Evolutionary conservation across 2,329 filamentous ascomycete genomes (phyloP), one percentile per base, ranked within the genome.

Genomic region (Alternaria sp.): DNA sequence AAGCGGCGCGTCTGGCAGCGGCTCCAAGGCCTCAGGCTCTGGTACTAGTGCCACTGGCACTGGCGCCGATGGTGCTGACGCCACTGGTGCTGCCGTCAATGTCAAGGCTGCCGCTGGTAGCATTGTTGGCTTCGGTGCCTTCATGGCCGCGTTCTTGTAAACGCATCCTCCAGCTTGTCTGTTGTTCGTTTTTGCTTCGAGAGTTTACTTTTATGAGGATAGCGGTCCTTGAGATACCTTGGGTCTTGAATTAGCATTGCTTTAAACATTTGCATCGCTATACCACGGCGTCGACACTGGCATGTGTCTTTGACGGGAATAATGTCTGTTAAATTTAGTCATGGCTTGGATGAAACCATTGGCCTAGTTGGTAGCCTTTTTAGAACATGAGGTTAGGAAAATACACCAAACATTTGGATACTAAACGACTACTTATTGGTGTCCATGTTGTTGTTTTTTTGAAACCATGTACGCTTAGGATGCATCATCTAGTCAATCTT

Each of bases 91-190:
- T 57, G 72, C 71, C 36, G 66, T 71, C 54, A 72, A 70, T 56
- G 67, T 75, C 61, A 50, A 50, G 34, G 34, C 48, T 39, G 33
- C 48, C 33, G 72, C 72, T 33, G 74, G 72, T 48, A 62, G 68
- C 51, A 46, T 77, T 41, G 59, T 75, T 39, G 75, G 75, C 56
- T 69, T 74, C 46, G 75, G 73, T 71, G 73, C 73, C 17, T 66
- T 77, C 62, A 58, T 77, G 33, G 75, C 73, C 58, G 72, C 71
- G 39, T 74, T 77, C 69, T 73, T 77, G 71, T 77, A 76, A 71
- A 61, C 68, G 60, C 40, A 3, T 17, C 4, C 14, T n/a, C 6
- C 11, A 13, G 3, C 23, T 49, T 41, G 17, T 28, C 44, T 26
- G 31, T 48, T 21, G 36, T 23, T 50, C 28, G 5, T 24, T 51